Evolutionary conservation across 1,139 yeast genomes (phyloP).

Genomic region (Scheffersomyces illinoinensis): DNA sequence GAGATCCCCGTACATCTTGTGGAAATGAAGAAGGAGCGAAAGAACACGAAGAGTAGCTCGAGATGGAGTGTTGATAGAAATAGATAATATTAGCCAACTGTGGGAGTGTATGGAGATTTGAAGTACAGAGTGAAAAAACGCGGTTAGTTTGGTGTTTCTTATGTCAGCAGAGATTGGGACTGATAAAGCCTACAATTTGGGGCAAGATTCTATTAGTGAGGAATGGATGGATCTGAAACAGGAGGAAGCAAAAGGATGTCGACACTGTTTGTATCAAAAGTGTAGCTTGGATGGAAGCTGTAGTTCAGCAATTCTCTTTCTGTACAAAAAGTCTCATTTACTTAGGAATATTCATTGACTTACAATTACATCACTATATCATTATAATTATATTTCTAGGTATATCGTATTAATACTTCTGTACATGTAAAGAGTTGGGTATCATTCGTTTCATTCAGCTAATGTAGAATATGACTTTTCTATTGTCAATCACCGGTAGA

Average conservation of each 20-base stretch:
- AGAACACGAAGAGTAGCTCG: not conserved
- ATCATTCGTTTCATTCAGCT: too few species aligned
- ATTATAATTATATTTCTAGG: too few species aligned
- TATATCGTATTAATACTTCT: too few species aligned
- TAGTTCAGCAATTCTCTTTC: too few species aligned
- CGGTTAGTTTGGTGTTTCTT: not conserved
- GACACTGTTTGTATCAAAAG: too few species aligned
- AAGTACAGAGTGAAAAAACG: not conserved
- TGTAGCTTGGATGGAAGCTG: too few species aligned
- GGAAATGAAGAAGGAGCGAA: not conserved
- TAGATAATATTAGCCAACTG: not conserved
- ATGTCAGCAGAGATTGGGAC: not conserved
- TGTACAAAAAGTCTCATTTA: too few species aligned
- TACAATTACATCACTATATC: too few species aligned
- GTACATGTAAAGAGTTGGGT: too few species aligned
- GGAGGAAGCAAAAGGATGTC: not conserved
- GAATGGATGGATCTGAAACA: not conserved
- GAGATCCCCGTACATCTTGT: slow-evolving; percentile 80
- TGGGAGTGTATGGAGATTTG: not conserved
- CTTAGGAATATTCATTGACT: too few species aligned
- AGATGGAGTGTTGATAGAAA: not conserved
- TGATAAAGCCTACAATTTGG: not conserved
- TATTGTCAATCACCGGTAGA: too few species aligned
- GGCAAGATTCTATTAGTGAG: not conserved
- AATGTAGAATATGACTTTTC: too few species aligned